These are phyloP conservation scores for Capillidium rhysosporum DNA, from an alignment of 371 early-diverging fungal species.

Conservation along the genomic window DNA sequence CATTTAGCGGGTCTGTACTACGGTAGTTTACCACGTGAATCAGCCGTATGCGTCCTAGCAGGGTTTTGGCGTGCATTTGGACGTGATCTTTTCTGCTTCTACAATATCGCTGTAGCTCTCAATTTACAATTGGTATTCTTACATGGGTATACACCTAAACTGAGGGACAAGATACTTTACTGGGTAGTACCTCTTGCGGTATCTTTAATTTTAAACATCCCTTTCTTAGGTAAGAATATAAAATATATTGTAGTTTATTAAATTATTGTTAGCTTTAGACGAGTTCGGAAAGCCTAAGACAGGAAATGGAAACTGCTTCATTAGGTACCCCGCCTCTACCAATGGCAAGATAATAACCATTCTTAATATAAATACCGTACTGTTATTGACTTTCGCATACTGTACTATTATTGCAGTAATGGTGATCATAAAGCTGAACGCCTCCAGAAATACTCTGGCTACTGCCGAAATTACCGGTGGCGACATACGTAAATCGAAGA, in stretches of 20 bases:
- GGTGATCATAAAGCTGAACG: neutral
- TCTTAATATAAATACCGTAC: no score
- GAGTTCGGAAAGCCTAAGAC: no score
- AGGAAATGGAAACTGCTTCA: no score
- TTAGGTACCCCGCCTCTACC: no score
- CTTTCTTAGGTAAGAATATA: neutral
- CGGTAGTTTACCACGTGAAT: neutral
- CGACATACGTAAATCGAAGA: no score
- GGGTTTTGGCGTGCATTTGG: neutral
- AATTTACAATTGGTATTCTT: conserved; percentile 1
- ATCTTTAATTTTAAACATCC: neutral
- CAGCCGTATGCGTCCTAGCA: neutral
- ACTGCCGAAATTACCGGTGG: no score
- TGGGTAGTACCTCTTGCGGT: neutral
- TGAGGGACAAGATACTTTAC: neutral
- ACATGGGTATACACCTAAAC: neutral
- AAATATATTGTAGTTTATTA: neutral
- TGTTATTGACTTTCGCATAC: neutral
- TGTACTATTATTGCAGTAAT: neutral
- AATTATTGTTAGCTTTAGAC: no score
- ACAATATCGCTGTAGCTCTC: neutral
- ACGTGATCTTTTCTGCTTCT: neutral
- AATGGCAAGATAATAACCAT: no score
- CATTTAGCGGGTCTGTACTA: neutral
- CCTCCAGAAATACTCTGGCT: no score